A percentile compares a stretch with the other conserved stretches of the same genome.
phyloP scores from a whole-genome alignment of 2,329 filamentous ascomycete genomes.

The Epicoccum nigrum region DNA sequence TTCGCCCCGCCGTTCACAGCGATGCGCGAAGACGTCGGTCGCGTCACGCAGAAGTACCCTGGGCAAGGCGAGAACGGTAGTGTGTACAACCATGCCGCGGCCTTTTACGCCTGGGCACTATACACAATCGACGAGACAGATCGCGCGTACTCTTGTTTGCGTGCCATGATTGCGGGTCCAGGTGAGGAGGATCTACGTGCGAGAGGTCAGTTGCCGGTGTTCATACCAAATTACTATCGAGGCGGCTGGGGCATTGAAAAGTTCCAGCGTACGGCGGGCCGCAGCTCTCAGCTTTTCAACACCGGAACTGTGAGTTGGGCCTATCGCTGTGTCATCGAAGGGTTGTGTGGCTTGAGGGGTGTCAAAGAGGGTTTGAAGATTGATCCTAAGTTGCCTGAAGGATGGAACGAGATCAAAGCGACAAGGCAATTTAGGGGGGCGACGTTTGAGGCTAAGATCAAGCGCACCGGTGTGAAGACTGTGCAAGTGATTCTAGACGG shows the following conservation, averaged over 20 bases:
- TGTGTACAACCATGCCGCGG: conserved; percentile 64
- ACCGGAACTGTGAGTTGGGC: conserved; percentile 65
- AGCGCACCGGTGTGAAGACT: conserved; percentile 49
- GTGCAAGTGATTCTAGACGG: conserved; percentile 52
- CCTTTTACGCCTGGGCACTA: conserved; percentile 62
- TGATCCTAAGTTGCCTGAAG: conserved; percentile 58
- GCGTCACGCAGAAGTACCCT: conserved; percentile 64
- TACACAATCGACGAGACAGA: conserved; percentile 59
- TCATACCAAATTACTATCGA: conserved; percentile 64
- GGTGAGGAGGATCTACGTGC: conserved; percentile 58
- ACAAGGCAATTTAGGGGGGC: conserved; percentile 59
- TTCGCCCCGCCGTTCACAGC: conserved; percentile 60
- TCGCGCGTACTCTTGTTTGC: conserved; percentile 58
- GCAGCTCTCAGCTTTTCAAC: conserved; percentile 64
- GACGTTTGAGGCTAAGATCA: conserved; percentile 56
- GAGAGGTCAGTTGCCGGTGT: conserved; percentile 63
- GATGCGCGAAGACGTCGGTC: conserved; percentile 65
- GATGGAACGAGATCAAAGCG: conserved; percentile 57
- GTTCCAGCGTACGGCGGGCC: conserved; percentile 55
- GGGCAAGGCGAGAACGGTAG: conserved; percentile 65
- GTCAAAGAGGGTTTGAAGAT: conserved; percentile 56
- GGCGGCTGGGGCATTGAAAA: conserved; percentile 38
- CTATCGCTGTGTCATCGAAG: conserved; percentile 62
- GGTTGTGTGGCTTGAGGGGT: conserved; percentile 60
- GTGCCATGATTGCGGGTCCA: conserved; percentile 62